A percentile compares a stretch with the other conserved stretches of the same genome.
phyloP scores from a whole-genome alignment of 2,329 filamentous ascomycete species.

The Alternaria panax region DNA sequence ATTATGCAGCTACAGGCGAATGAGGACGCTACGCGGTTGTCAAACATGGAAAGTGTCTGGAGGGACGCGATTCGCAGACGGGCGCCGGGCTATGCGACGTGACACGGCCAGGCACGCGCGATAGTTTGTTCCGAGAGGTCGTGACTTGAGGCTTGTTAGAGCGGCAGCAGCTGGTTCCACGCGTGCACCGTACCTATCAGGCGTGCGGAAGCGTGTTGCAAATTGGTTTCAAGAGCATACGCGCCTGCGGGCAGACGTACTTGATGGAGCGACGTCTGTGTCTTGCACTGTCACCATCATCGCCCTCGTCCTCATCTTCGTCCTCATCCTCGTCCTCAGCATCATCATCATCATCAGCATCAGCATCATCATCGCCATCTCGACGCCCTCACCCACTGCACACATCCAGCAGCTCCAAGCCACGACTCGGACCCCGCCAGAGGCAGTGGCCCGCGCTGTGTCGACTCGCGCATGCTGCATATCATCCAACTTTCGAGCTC shows the following conservation, averaged over 20 bases:
- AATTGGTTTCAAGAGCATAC: constrained; percentile 37
- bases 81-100: not conserved
- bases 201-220: constrained; percentile 32
- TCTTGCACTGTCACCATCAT: not conserved
- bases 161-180: not conserved
- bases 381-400: not conserved
- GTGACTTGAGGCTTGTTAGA: not conserved
- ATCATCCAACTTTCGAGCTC: constrained; percentile 33
- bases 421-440: constrained; percentile 27
- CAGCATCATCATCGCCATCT: not conserved
- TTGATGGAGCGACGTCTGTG: constrained; percentile 14
- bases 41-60: not conserved
- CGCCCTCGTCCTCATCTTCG: too few relatives aligned
- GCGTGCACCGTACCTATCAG: constrained; percentile 26
- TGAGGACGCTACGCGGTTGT: constrained; percentile 19
- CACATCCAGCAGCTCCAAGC: not conserved
- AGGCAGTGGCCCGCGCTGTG: constrained; percentile 21
- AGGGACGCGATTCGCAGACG: not conserved
- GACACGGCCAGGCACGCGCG: not conserved
- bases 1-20: constrained; percentile 24
- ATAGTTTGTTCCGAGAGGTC: not conserved
- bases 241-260: constrained; percentile 15
- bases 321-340: too few relatives aligned
- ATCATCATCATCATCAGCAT: too few relatives aligned
- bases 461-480: constrained; percentile 29